phyloP scores from a whole-genome alignment of 768 basidiomycete genomes.

The Boletus insuetus region DNA sequence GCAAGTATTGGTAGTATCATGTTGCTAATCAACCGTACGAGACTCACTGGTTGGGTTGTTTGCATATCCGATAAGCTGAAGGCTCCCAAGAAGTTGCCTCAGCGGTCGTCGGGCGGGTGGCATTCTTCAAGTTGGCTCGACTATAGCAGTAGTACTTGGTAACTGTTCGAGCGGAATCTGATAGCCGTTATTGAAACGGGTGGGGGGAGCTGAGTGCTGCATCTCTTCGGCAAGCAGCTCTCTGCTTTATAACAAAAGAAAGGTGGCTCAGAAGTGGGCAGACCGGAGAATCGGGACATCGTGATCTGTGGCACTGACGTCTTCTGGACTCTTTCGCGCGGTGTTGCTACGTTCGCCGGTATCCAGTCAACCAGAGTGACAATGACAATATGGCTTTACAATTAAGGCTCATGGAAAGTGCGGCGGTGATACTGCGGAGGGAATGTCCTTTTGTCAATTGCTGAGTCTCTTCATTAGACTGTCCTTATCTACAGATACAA shows the following conservation, averaged over 20 bases:
- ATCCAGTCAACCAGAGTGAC: conserved; percentile 5
- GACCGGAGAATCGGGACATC: neutral
- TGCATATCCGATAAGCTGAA: conserved; percentile 18
- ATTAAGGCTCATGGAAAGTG: neutral
- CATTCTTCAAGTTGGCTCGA: conserved; percentile 7
- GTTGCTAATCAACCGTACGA: neutral
- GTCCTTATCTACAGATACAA: neutral
- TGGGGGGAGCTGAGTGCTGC: neutral
- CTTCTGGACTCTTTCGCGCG: neutral
- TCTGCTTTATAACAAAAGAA: conserved; percentile 10
- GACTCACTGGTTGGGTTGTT: conserved; percentile 28
- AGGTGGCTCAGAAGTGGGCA: neutral
- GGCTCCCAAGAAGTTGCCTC: conserved; percentile 16
- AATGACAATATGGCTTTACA: conserved; percentile 6
- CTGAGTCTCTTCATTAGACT: no score
- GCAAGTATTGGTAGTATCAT: neutral
- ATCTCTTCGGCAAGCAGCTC: neutral
- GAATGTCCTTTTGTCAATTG: conserved; percentile 5
- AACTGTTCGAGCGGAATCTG: neutral
- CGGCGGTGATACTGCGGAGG: neutral
- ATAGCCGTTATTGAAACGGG: neutral
- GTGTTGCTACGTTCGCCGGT: neutral
- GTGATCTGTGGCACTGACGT: neutral
- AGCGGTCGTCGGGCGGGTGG: conserved; percentile 20
- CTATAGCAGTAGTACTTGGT: neutral